Conservation (phyloP, 257 asterid genomes). For the Solanum arcanum region DNA sequence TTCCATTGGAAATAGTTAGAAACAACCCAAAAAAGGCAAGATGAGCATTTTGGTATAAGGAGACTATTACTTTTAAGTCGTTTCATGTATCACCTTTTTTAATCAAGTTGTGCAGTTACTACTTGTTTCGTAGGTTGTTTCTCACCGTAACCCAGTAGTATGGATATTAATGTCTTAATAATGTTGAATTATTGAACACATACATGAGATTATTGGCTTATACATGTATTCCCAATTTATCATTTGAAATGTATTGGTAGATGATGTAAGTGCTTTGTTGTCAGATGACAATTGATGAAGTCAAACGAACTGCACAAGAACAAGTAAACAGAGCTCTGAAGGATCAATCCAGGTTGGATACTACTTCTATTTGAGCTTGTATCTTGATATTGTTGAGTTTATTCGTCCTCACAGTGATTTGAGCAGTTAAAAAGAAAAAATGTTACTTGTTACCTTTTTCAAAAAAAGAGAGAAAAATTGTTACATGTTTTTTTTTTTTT, state of each 20-base stretch:
- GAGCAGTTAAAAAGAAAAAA: background rate
- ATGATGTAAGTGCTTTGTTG: constrained; percentile 6
- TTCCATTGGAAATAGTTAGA: background rate
- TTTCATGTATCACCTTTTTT: background rate
- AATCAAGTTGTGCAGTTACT: background rate
- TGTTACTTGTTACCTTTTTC: background rate
- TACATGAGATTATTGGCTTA: background rate
- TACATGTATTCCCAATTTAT: background rate
- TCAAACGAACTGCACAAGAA: constrained; percentile 83
- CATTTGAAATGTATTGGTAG: background rate
- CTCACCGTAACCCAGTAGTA: background rate
- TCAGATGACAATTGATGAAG: constrained; percentile 90
- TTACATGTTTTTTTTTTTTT: background rate
- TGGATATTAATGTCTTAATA: background rate
- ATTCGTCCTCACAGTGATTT: background rate
- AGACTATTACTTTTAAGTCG: background rate
- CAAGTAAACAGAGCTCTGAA: constrained; percentile 80
- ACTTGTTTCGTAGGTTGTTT: background rate
- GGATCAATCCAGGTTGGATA: constrained; percentile 66
- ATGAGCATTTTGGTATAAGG: background rate
- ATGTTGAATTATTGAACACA: background rate
- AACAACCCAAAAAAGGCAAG: background rate
- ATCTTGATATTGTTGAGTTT: background rate
- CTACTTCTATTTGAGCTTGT: background rate
- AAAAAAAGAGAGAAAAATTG: background rate